phyloP scores from a whole-genome alignment of 805 yeast genomes.

The Candida nemodendra region DNA sequence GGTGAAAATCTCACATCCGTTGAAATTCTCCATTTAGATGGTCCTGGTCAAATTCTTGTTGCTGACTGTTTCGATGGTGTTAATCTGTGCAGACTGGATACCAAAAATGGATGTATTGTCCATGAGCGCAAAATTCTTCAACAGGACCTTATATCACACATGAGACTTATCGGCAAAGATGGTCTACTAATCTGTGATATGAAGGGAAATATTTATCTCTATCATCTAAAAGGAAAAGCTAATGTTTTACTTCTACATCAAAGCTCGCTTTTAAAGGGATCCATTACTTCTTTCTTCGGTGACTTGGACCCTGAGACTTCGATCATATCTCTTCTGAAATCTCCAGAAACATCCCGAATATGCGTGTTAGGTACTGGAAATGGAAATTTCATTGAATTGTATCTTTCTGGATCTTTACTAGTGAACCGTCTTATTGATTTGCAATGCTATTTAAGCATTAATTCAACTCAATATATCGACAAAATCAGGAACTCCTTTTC shows the following conservation, averaged over 20 bases:
- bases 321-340: too few relatives aligned
- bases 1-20: not conserved
- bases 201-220: slow-evolving; percentile 23
- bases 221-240: slow-evolving; percentile 3
- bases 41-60: too few relatives aligned
- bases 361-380: slow-evolving; percentile 17
- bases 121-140: too few relatives aligned
- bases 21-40: too few relatives aligned
- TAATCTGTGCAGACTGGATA: slow-evolving; percentile 9
- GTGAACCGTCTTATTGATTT: not conserved
- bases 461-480: too few relatives aligned
- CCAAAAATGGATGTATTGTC: too few relatives aligned
- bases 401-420: not conserved
- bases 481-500: too few relatives aligned
- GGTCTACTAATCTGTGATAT: slow-evolving; percentile 24
- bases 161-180: slow-evolving; percentile 13
- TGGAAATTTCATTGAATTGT: slow-evolving; percentile 12
- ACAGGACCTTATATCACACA: too few relatives aligned
- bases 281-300: too few relatives aligned
- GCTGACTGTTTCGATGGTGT: slow-evolving; percentile 26
- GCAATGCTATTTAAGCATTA: too few relatives aligned
- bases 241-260: not conserved
- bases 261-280: slow-evolving; percentile 8
- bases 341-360: not conserved
- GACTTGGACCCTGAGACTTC: too few relatives aligned